phyloP scores from a whole-genome alignment of 257 asterid genomes.

The Ligustrum vulgare region DNA sequence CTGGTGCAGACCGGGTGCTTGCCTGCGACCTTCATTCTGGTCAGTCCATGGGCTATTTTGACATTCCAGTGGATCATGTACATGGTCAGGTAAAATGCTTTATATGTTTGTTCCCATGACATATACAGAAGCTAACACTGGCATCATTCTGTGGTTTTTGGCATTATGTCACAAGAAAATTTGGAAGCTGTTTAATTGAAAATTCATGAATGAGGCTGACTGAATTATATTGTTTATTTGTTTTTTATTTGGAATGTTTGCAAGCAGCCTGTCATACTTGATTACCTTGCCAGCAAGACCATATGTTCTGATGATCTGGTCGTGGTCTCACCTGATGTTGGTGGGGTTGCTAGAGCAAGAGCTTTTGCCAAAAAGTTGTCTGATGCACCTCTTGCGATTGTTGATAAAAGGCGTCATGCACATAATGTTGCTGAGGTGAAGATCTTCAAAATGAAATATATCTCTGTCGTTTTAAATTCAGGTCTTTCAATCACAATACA shows the following conservation, averaged over 20 bases:
- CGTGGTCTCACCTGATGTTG: constrained; percentile 89
- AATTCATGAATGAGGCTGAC: not conserved
- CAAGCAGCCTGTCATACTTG: constrained; percentile 78
- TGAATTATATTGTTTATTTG: constrained; percentile 7
- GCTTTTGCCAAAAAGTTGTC: constrained; percentile 82
- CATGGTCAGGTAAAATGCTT: constrained; percentile 62
- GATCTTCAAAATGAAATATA: constrained; percentile 15
- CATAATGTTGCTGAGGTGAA: constrained; percentile 78
- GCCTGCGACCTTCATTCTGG: constrained; percentile 87
- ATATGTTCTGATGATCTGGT: constrained; percentile 67
- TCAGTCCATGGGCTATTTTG: constrained; percentile 84
- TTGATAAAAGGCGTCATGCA: constrained; percentile 81
- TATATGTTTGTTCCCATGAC: constrained; percentile 6
- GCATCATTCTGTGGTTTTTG: not conserved
- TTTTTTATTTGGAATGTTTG: constrained; percentile 11
- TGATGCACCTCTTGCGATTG: constrained; percentile 85
- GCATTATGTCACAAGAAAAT: not conserved
- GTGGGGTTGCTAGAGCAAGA: constrained; percentile 88
- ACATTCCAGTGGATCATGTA: constrained; percentile 83
- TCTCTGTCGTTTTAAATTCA: constrained; percentile 11
- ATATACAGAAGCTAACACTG: not conserved
- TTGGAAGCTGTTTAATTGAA: not conserved
- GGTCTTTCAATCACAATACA: constrained; percentile 5
- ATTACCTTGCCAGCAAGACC: constrained; percentile 83
- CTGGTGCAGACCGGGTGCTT: constrained; percentile 79